Evolutionary conservation across 1,284 basidiomycete species (phyloP).

Genomic region (Ustilago trichophora): DNA sequence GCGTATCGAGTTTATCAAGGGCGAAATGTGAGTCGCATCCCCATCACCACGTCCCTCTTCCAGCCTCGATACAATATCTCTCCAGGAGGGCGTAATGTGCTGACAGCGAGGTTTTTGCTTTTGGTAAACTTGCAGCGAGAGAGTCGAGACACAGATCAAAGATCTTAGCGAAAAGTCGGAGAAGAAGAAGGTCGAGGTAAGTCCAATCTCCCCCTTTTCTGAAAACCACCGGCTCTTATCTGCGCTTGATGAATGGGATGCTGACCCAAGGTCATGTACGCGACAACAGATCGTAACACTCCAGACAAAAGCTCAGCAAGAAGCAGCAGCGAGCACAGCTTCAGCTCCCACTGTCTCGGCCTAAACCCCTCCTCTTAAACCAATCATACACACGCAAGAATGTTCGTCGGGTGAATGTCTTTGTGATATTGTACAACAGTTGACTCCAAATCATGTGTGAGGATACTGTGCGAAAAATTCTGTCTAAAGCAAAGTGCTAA

Average conservation of each 20-base stretch:
- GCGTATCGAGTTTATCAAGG: conserved; percentile 85
- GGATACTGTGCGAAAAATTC: too few relatives aligned
- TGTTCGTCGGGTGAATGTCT: too few relatives aligned
- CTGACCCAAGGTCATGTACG: background rate
- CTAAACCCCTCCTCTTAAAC: background rate
- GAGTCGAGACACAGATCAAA: conserved; percentile 50
- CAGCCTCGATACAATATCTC: too few relatives aligned
- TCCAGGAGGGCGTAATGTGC: too few relatives aligned
- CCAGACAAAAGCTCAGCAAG: conserved; percentile 50
- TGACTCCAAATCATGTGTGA: too few relatives aligned
- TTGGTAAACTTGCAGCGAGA: conserved; percentile 21
- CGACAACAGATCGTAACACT: conserved; percentile 41
- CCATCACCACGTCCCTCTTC: too few relatives aligned
- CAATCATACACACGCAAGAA: background rate
- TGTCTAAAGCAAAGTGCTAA: too few relatives aligned
- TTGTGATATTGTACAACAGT: conserved; percentile 27
- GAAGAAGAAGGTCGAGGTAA: conserved; percentile 54
- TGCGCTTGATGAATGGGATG: too few relatives aligned
- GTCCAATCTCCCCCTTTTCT: background rate
- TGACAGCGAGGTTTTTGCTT: too few relatives aligned
- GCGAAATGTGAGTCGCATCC: conserved; percentile 82
- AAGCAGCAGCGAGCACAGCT: conserved; percentile 5
- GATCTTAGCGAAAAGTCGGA: conserved; percentile 49
- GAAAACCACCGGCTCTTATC: too few relatives aligned
- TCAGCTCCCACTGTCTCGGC: conserved; percentile 5